phyloP scores from a whole-genome alignment of 2,329 filamentous ascomycete genomes.

The Daldinia sp. region DNA sequence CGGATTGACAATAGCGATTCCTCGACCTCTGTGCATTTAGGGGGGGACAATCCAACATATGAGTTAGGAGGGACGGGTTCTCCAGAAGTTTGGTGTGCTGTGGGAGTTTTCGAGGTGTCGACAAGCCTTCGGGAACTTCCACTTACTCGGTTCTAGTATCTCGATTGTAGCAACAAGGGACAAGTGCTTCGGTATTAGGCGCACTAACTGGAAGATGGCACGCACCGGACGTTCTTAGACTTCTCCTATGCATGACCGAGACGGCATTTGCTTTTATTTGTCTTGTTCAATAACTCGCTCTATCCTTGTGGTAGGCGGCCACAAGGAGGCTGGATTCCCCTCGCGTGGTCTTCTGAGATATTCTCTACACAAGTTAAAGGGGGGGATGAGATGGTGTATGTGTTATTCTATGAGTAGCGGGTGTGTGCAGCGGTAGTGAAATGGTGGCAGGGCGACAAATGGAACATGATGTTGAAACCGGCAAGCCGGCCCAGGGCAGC shows the following conservation, averaged over 20 bases:
- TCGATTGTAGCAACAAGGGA: constrained; percentile 41
- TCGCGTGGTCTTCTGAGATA: constrained; percentile 48
- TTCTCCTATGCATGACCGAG: constrained; percentile 65
- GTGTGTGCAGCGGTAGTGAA: constrained; percentile 36
- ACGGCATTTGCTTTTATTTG: constrained; percentile 61
- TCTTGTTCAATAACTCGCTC: constrained; percentile 55
- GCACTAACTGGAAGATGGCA: constrained; percentile 47
- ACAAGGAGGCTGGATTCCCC: constrained; percentile 51
- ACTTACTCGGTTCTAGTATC: constrained; percentile 42
- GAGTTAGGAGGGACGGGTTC: constrained; percentile 41
- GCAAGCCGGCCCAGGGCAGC: constrained; percentile 41
- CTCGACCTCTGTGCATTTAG: constrained; percentile 44
- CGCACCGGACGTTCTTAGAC: constrained; percentile 57
- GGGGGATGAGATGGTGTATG: constrained; percentile 50
- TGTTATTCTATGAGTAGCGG: constrained; percentile 49
- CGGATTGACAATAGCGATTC: constrained; percentile 36
- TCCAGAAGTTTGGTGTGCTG: constrained; percentile 44
- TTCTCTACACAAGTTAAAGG: constrained; percentile 48
- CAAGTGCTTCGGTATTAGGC: constrained; percentile 43
- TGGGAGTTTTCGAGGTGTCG: constrained; percentile 44
- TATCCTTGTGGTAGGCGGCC: constrained; percentile 51
- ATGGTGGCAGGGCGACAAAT: constrained; percentile 41
- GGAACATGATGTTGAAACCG: constrained; percentile 46
- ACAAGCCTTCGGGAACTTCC: constrained; percentile 38
- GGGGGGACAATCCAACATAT: constrained; percentile 43